Base-by-base conservation (phyloP, 139 green algal genomes). In the Chlamydomonas urium region DNA sequence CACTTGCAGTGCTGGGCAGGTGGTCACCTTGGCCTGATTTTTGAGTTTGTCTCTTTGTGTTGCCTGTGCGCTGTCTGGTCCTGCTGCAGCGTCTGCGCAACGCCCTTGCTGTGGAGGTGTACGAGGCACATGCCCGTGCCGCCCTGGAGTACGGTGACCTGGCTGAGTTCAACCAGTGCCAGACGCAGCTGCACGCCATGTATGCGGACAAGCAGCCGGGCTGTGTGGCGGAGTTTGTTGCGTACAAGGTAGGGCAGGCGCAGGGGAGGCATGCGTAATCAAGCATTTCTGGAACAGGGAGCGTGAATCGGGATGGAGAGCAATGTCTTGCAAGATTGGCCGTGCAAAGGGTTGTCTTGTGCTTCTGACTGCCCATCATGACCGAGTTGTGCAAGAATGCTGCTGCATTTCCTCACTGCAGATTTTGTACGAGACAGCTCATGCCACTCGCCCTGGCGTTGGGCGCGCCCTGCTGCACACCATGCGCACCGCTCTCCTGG, bases 151-250 rank as follows among this genome's bases (percentile, higher is more conserved):
- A 97, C 69, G 90, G 89, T 26, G 92, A 97, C 66, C 56, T 86
- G 4, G 86, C 85, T 0, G 91, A 97, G 69, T 97, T 90, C 85
- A 97, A 95, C 74, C 90, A 96, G 83, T 97, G 92, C 81, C 92
- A 97, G 79, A 82, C 80, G 24, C 87, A 93, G 79, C 85, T 97
- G 35, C 73, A 72, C 29, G 65, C 75, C 36, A 67, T 92, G 67
- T 87, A 90, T 80, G 72, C 73, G 38, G 76, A 88, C 26, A 75
- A 76, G 17, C 36, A 83, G 31, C 48, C 66, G 2, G 62, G 79
- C 47, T 80, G 60, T 47, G 47, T 76, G 4, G 79, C 81, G 0
- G 84, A 90, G 77, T 87, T 86, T 72, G 77, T 48, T 0, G 81
- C 76, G 5, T 89, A 89, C 74, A 70, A 66, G 48, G 33, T 78